Conservation (phyloP, 1,284 basidiomycete species). For the Xerocomus minutiporus region DNA sequence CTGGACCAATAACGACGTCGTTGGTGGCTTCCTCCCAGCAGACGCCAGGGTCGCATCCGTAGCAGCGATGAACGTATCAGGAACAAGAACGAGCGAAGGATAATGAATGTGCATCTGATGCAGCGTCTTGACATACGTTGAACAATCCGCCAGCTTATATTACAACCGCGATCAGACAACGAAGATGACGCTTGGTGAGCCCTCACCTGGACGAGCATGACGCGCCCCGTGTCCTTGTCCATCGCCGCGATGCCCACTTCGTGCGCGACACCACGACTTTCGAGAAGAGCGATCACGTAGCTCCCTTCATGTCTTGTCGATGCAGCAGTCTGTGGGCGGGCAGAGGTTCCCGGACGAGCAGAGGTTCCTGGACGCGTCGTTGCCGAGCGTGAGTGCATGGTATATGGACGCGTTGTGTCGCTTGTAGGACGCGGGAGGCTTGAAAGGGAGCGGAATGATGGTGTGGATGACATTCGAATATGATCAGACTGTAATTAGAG, state of each 20-base stretch:
- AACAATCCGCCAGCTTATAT: slow-evolving; percentile 69
- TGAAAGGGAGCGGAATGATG: slow-evolving; percentile 10
- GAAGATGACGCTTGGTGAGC: background rate
- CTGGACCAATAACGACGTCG: slow-evolving; percentile 63
- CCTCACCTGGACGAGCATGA: slow-evolving; percentile 65
- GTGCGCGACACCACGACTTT: slow-evolving; percentile 69
- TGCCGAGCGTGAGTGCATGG: slow-evolving; percentile 44
- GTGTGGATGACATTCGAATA: slow-evolving; percentile 11
- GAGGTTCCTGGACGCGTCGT: slow-evolving; percentile 53
- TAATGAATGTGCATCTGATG: slow-evolving; percentile 79
- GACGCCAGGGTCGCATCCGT: slow-evolving; percentile 44
- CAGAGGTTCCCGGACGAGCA: slow-evolving; percentile 21
- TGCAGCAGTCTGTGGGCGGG: slow-evolving; percentile 55
- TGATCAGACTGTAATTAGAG: no score
- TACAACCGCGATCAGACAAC: background rate
- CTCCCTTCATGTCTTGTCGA: slow-evolving; percentile 55
- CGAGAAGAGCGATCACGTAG: slow-evolving; percentile 64
- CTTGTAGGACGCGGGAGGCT: slow-evolving; percentile 14
- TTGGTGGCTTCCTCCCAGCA: slow-evolving; percentile 42
- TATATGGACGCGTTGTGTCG: slow-evolving; percentile 33
- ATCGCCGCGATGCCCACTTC: slow-evolving; percentile 85
- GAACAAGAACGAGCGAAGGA: slow-evolving; percentile 71
- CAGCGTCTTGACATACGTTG: slow-evolving; percentile 82
- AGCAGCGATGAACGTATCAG: slow-evolving; percentile 68
- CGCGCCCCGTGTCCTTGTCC: slow-evolving; percentile 75